phyloP scores from a whole-genome alignment of 441 rosid species.

The Adansonia grandidieri region DNA sequence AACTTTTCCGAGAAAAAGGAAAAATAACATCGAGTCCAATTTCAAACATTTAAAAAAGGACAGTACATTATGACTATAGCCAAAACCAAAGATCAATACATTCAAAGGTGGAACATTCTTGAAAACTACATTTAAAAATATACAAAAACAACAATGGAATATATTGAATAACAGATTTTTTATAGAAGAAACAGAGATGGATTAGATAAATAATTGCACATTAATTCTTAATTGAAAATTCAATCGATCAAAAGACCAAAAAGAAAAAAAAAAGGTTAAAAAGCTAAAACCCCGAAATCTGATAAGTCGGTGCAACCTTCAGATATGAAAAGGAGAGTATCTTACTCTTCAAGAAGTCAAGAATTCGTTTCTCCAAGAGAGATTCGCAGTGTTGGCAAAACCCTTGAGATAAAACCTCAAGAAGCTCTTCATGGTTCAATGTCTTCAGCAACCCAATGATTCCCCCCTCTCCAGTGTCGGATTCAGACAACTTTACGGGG shows the following conservation, averaged over 20 bases:
- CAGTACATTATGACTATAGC: background rate
- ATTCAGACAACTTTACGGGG: background rate
- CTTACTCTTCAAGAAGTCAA: conserved; percentile 20
- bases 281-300: background rate
- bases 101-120: background rate
- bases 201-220: background rate
- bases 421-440: conserved; percentile 33
- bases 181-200: background rate
- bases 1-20: background rate
- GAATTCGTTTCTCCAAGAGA: conserved; percentile 30
- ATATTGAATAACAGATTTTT: background rate
- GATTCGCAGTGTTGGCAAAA: conserved; percentile 38
- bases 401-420: conserved; percentile 39
- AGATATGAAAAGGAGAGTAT: background rate
- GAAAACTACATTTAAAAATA: background rate
- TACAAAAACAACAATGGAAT: background rate
- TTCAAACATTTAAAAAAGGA: background rate
- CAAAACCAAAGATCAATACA: background rate
- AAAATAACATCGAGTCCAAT: background rate
- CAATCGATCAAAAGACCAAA: background rate
- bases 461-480: conserved; percentile 13
- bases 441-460: conserved; percentile 23
- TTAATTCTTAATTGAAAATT: background rate
- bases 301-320: too few species aligned
- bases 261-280: background rate